These are phyloP conservation scores for Byssochlamys sp. DNA, from an alignment of 2,329 filamentous ascomycete species.

Conservation along the genomic window DNA sequence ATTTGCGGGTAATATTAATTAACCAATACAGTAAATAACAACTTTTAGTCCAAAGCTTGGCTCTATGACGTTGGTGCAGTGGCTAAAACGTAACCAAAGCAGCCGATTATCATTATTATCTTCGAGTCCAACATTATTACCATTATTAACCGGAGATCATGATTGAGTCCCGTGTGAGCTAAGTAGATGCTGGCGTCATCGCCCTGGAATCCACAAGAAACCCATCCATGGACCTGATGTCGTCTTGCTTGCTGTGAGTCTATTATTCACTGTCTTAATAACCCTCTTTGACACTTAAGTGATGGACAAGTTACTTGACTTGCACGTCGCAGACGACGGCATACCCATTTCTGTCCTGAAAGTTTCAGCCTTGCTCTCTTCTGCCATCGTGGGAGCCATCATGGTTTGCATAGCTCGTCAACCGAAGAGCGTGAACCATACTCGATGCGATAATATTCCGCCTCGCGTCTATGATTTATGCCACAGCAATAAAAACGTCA, in stretches of 20 bases:
- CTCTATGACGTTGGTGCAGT: neutral
- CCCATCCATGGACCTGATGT: neutral
- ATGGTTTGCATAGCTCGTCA: conserved; percentile 2
- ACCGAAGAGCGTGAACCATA: conserved; percentile 9
- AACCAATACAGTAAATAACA: too few species aligned
- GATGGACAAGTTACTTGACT: neutral
- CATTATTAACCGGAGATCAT: neutral
- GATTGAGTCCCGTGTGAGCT: neutral
- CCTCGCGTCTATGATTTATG: conserved; percentile 46
- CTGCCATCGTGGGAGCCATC: neutral
- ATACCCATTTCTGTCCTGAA: neutral
- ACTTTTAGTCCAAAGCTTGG: neutral
- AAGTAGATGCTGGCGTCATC: neutral
- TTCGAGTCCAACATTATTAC: too few species aligned
- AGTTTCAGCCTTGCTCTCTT: neutral
- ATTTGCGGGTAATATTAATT: too few species aligned
- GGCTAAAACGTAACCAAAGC: neutral
- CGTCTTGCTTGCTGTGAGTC: neutral
- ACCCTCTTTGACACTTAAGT: neutral
- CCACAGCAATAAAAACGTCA: conserved; percentile 46
- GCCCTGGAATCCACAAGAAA: neutral
- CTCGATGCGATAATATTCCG: conserved; percentile 27
- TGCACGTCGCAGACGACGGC: neutral
- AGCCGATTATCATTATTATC: neutral
- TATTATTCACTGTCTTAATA: too few species aligned